These are phyloP conservation scores for Peronospora farinosa DNA, from an alignment of 352 stramenopile genomes.

Conservation along the genomic window DNA sequence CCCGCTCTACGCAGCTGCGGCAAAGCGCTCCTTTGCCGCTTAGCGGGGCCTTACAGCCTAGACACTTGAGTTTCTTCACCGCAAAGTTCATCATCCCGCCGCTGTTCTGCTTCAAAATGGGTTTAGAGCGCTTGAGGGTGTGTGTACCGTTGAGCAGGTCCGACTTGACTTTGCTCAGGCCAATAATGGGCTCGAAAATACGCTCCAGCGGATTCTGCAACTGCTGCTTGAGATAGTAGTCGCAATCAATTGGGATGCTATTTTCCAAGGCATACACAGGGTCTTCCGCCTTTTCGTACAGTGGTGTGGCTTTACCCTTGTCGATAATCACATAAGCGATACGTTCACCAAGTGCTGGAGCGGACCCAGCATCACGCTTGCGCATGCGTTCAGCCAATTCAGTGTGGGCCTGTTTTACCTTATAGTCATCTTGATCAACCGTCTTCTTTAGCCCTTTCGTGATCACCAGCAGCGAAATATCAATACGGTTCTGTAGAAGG, in stretches of 20 bases:
- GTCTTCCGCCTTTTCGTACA: conserved; percentile 98
- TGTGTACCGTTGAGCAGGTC: conserved; percentile 95
- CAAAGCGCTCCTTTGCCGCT: conserved; percentile 89
- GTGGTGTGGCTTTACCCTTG: conserved; percentile 91
- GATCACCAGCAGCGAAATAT: conserved; percentile 99
- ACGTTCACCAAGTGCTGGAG: conserved; percentile 96
- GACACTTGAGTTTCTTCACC: conserved; percentile 96
- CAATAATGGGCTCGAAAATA: conserved; percentile 98
- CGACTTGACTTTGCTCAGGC: conserved; percentile 87
- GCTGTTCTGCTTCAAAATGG: conserved; percentile 91
- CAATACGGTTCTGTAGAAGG: conserved; percentile 99
- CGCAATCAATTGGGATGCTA: conserved; percentile 97
- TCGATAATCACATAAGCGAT: conserved; percentile 99
- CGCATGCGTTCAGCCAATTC: conserved; percentile 98
- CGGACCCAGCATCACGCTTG: conserved; percentile 95
- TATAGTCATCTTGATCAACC: conserved; percentile 97
- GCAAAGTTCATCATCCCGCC: conserved; percentile 99
- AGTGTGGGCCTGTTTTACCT: conserved; percentile 98
- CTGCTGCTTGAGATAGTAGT: conserved; percentile 99
- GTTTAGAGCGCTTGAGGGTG: conserved; percentile 96
- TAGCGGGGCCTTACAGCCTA: conserved; percentile 94
- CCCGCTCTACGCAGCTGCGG: conserved; percentile 89
- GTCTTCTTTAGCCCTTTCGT: conserved; percentile 98
- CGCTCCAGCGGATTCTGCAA: conserved; percentile 95
- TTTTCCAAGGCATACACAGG: conserved; percentile 98